Conservation (phyloP, 257 asterid species). For the Jaltomata sinuosa region DNA sequence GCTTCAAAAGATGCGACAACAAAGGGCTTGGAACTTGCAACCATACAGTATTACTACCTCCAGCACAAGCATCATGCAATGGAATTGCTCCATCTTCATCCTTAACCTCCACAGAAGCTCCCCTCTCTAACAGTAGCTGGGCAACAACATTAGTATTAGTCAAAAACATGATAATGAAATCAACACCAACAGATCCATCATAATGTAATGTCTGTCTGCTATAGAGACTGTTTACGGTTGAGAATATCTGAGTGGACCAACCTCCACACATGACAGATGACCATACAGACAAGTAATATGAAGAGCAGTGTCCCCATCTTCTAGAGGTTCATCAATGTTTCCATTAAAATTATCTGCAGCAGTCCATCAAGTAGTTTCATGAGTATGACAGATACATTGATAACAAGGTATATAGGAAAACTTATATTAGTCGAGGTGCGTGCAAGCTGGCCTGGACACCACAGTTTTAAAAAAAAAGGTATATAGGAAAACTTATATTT, state of each 20-base stretch:
- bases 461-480: no score
- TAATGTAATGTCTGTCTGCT: neutral
- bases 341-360: conserved; percentile 46
- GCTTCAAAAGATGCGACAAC: neutral
- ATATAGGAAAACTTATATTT: neutral
- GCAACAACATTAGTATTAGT: neutral
- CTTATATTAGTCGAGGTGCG: neutral
- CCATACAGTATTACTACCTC: conserved; percentile 40
- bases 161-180: neutral
- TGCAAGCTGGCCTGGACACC: no score
- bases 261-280: conserved; percentile 74
- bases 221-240: neutral
- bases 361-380: conserved; percentile 6
- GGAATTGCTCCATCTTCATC: conserved; percentile 84
- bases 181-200: neutral
- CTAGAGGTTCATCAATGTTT: conserved; percentile 66
- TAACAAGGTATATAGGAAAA: neutral
- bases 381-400: neutral
- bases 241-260: neutral
- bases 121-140: conserved; percentile 72
- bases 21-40: neutral
- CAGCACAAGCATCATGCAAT: conserved; percentile 88
- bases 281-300: conserved; percentile 88
- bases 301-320: conserved; percentile 93
- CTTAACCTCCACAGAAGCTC: conserved; percentile 57